phyloP scores from a whole-genome alignment of 2,329 filamentous ascomycete species.

The Lecanicillium sp. region DNA sequence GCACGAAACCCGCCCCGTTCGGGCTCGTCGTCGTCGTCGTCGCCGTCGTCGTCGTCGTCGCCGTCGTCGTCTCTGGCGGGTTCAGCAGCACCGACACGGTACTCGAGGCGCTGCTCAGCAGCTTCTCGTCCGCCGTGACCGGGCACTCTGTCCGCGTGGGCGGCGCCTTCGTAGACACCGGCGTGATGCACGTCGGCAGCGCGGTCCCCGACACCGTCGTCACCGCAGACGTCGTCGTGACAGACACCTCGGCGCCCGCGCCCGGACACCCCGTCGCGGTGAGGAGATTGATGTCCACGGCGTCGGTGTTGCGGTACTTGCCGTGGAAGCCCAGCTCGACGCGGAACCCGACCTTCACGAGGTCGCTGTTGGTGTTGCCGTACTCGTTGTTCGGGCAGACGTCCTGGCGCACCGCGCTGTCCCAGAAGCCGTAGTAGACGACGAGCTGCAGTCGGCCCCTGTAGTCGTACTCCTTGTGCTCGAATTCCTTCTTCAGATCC shows the following conservation, averaged over 20 bases:
- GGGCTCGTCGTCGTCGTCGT: not conserved
- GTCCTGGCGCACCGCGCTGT: not conserved
- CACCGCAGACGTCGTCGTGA: not conserved
- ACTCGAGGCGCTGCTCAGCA: constrained; percentile 16
- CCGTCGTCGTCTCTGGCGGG: not conserved
- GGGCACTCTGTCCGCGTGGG: not conserved
- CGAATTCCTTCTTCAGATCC: not conserved
- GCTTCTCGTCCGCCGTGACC: constrained; percentile 2
- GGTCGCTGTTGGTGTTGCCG: not conserved
- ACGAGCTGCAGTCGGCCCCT: not conserved
- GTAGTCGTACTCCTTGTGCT: not conserved
- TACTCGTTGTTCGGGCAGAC: not conserved
- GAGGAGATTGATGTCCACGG: not conserved
- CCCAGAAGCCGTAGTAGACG: not conserved
- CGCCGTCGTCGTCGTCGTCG: not conserved
- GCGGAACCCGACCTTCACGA: not conserved
- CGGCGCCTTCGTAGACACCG: not conserved
- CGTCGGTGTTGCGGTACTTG: not conserved
- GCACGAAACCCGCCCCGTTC: not conserved
- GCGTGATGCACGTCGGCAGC: not conserved
- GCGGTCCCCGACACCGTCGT: not conserved
- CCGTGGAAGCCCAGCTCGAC: not conserved
- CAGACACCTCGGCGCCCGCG: not conserved
- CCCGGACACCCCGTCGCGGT: not conserved
- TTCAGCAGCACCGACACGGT: constrained; percentile 9